Evolutionary conservation across 306 rosid species (phyloP).

Genomic region (Dalbergia oliveri): DNA sequence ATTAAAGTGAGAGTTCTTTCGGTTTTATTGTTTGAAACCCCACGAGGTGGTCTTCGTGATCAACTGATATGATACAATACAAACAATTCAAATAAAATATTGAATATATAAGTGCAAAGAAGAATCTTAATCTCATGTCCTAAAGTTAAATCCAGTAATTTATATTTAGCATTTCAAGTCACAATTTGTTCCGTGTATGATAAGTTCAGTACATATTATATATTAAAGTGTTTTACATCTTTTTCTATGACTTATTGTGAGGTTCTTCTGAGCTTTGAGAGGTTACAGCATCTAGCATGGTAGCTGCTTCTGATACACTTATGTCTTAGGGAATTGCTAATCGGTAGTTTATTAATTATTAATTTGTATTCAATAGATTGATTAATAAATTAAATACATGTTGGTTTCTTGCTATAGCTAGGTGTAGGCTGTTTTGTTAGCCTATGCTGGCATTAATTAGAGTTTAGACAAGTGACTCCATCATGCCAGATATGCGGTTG

Average conservation of each 20-base stretch:
- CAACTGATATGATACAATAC: not conserved
- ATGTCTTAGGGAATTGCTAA: constrained; percentile 30
- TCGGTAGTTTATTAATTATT: not conserved
- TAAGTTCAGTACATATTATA: not conserved
- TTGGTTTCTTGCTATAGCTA: constrained; percentile 27
- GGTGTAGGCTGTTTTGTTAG: constrained; percentile 29
- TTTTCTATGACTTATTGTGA: not conserved
- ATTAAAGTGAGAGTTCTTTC: too few species aligned
- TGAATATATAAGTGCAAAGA: not conserved
- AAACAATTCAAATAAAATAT: constrained; percentile 12
- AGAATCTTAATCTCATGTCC: not conserved
- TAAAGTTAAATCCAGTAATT: not conserved
- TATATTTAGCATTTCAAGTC: constrained; percentile 4
- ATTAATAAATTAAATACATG: not conserved
- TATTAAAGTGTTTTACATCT: constrained; percentile 17
- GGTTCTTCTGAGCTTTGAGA: constrained; percentile 27
- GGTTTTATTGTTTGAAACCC: not conserved
- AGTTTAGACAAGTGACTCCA: constrained; percentile 36
- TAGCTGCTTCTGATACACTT: constrained; percentile 25
- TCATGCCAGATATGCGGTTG: constrained; percentile 36
- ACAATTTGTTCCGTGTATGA: not conserved
- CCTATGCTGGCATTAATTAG: constrained; percentile 22
- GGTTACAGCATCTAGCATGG: constrained; percentile 40
- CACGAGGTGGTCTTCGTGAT: not conserved
- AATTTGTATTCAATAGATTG: not conserved